A percentile compares a stretch with the other conserved stretches of the same genome.
Evolutionary conservation across 768 basidiomycete species (phyloP).

Genomic region (Crepidotus variabilis): DNA sequence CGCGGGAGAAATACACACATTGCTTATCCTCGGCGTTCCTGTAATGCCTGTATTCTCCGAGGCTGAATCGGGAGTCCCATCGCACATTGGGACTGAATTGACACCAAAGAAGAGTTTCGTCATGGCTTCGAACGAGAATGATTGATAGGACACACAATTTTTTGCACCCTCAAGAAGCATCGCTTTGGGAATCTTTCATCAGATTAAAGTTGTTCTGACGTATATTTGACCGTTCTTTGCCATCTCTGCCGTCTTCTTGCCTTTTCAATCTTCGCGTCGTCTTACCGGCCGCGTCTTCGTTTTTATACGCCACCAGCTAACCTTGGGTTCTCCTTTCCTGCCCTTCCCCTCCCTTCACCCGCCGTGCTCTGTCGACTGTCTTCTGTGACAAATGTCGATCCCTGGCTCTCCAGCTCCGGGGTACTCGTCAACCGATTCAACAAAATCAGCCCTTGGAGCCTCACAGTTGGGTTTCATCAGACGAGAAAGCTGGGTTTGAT

Average conservation of each 20-base stretch:
- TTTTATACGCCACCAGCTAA: neutral
- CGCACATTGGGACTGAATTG: too few species aligned
- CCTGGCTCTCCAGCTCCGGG: conserved; percentile 18
- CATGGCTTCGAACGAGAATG: neutral
- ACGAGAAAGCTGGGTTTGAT: conserved; percentile 39
- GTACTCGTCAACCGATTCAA: conserved; percentile 28
- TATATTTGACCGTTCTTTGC: too few species aligned
- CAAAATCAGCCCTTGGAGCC: conserved; percentile 22
- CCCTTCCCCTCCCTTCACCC: neutral
- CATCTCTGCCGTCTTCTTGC: too few species aligned
- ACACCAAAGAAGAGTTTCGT: neutral
- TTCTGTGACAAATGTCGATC: conserved; percentile 1
- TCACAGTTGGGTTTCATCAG: conserved; percentile 32
- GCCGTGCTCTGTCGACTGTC: neutral
- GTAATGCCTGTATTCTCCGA: too few species aligned
- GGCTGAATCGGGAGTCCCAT: too few species aligned
- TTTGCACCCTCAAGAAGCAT: neutral
- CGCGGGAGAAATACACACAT: too few species aligned
- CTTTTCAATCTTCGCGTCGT: too few species aligned
- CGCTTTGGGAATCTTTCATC: neutral
- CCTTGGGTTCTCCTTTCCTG: neutral
- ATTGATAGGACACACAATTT: neutral
- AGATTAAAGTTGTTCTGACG: neutral
- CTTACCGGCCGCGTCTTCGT: too few species aligned
- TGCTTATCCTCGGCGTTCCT: too few species aligned